Base-by-base conservation (phyloP, 192 early-diverging fungal genomes). In the Ambispora gerdemannii region DNA sequence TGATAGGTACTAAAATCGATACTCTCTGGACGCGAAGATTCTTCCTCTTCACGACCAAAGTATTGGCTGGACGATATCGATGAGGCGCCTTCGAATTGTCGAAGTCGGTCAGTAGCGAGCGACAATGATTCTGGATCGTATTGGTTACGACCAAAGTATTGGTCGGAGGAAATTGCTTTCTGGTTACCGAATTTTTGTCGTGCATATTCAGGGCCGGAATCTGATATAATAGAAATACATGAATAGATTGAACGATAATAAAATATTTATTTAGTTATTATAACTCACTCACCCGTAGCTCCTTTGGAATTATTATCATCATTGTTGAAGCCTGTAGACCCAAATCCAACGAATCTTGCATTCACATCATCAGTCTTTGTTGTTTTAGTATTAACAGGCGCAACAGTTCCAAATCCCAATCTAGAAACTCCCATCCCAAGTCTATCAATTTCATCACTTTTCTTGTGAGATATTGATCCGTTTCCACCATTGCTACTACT, bases 101-200 rank as follows among this genome's bases (percentile, higher is more conserved):
- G 75, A 19, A 88, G 65, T 2, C 91, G 87, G 30, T 80, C 81
- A 24, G 73, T 80, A 15, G 77, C 70, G 25, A 90, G 86, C 3
- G 83, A 69, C 8, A 79, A 69, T 0, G 81, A 75, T 22, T 80
- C 76, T 10, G 84, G 78, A 74, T 92, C 91, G 61, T 89, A 88
- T 8, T 81, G 72, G 35, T 85, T 83, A 22, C 93, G 88, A 3
- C 87, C 90, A 87, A 96, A 95, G 78, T 89, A 96, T 82, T 95
- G 91, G 74, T 95, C 93, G 22, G 90, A 91, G 30, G 92, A 94
- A 63, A 98, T 96, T 28, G 91, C 83, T 77, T 92, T 95, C 52
- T 93, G 90, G 55, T 75, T 83, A 4, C 84, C 83, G 73, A 98
- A 96, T 68, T 90, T 85, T 51, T 95, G 89, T n/a, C 84, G 78